These are phyloP conservation scores for Penicillium occitanis DNA, from an alignment of 2,329 filamentous ascomycete genomes.

Conservation along the genomic window DNA sequence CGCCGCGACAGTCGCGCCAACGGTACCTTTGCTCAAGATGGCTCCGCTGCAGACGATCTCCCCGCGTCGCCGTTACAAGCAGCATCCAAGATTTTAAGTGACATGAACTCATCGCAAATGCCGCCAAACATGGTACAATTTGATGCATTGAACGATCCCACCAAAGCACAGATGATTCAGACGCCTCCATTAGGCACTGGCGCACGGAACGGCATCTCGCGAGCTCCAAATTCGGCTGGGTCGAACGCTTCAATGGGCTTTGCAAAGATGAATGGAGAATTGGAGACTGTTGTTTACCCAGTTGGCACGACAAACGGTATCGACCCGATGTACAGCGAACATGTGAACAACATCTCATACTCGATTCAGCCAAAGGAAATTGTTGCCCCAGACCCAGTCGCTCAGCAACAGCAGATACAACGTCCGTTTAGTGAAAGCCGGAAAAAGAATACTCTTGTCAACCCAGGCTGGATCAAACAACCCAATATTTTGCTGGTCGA, in stretches of 20 bases:
- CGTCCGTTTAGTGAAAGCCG: slow-evolving; percentile 52
- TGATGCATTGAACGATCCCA: slow-evolving; percentile 63
- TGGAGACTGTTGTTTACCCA: slow-evolving; percentile 79
- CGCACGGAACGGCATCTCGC: slow-evolving; percentile 46
- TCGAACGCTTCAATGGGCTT: slow-evolving; percentile 55
- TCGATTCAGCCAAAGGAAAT: slow-evolving; percentile 66
- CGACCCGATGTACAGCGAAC: slow-evolving; percentile 90
- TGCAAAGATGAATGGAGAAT: slow-evolving; percentile 54
- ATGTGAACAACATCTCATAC: slow-evolving; percentile 93
- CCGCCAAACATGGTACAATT: slow-evolving; percentile 64
- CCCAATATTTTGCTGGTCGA: slow-evolving; percentile 90
- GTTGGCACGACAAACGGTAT: slow-evolving; percentile 89
- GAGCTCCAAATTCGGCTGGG: slow-evolving; percentile 43
- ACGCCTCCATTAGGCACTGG: slow-evolving; percentile 56
- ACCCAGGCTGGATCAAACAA: slow-evolving; percentile 64
- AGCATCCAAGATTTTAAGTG: slow-evolving; percentile 64
- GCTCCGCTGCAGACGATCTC: slow-evolving; percentile 57
- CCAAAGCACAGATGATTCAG: slow-evolving; percentile 56
- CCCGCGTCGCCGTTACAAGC: slow-evolving; percentile 68
- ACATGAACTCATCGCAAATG: slow-evolving; percentile 62
- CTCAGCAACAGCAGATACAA: slow-evolving; percentile 36
- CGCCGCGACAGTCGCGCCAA: slow-evolving; percentile 58
- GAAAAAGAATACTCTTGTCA: slow-evolving; percentile 62
- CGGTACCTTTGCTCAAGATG: slow-evolving; percentile 39
- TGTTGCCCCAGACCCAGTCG: slow-evolving; percentile 44